Percentiles rank a stretch among this genome's conserved stretches.
Conservation (phyloP, 1,139 yeast genomes). For the Geotrichum candidum region DNA sequence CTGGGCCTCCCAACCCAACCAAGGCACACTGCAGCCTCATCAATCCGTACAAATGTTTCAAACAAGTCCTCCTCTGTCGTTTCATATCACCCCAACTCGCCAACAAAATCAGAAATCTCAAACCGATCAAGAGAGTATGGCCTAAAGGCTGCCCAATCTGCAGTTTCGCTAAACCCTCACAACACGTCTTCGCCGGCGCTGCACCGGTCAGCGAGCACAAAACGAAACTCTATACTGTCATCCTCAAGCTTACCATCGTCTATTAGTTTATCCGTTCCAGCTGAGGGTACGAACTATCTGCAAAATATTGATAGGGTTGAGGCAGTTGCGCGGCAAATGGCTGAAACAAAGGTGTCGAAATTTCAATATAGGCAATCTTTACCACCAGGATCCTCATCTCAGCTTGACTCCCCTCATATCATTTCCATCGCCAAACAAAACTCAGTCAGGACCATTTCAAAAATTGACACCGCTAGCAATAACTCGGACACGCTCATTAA, state of each 20-base stretch:
- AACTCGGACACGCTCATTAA: slow-evolving; percentile 25
- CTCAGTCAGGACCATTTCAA: slow-evolving; percentile 30
- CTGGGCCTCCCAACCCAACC: neutral
- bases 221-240: neutral
- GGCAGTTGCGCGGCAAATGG: slow-evolving; percentile 31
- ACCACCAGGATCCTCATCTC: slow-evolving; percentile 21
- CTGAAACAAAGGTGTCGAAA: slow-evolving; percentile 20
- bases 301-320: slow-evolving; percentile 26
- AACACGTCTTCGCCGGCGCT: neutral
- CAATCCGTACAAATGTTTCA: neutral
- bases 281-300: slow-evolving; percentile 8
- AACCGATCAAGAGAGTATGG: neutral
- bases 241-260: neutral
- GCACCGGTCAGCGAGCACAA: neutral
- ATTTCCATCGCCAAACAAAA: slow-evolving; percentile 35
- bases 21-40: neutral
- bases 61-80: neutral
- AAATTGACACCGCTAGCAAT: slow-evolving; percentile 38
- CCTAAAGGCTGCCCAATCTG: neutral
- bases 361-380: slow-evolving; percentile 4
- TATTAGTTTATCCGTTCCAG: neutral
- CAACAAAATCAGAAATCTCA: neutral
- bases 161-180: neutral
- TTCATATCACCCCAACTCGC: neutral
- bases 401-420: slow-evolving; percentile 25